Percentiles rank a stretch among this genome's conserved stretches.
Evolutionary conservation across 768 basidiomycete species (phyloP).

Genomic region (Suillus occidentalis): DNA sequence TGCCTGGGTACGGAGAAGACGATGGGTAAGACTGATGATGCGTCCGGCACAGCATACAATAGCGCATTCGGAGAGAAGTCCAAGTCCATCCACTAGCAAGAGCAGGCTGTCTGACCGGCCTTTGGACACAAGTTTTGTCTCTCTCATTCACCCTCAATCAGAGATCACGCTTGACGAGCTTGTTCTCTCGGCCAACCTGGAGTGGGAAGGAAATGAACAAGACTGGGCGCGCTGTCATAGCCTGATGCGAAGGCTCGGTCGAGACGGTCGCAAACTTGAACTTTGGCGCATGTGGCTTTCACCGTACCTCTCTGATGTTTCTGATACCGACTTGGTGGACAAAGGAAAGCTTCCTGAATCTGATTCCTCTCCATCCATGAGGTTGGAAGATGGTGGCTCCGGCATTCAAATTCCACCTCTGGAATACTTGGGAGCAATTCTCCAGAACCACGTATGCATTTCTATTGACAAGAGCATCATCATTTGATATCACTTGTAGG

Average conservation of each 20-base stretch:
- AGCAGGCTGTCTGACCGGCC: conserved; percentile 2
- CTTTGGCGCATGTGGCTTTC: conserved; percentile 74
- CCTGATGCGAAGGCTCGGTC: conserved; percentile 51
- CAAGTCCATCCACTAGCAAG: conserved; percentile 17
- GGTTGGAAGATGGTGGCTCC: conserved; percentile 8
- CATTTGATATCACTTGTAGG: conserved; percentile 38
- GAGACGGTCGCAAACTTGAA: conserved; percentile 76
- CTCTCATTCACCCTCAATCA: conserved; percentile 32
- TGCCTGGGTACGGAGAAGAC: conserved; percentile 73
- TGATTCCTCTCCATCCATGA: conserved; percentile 21
- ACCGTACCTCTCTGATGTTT: conserved; percentile 26
- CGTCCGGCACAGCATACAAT: conserved; percentile 45
- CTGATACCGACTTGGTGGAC: conserved; percentile 25
- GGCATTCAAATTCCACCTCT: conserved; percentile 29
- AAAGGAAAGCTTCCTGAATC: conserved; percentile 50
- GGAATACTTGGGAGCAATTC: conserved; percentile 48
- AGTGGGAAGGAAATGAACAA: conserved; percentile 57
- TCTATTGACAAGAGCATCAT: conserved; percentile 7
- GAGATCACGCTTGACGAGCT: conserved; percentile 14
- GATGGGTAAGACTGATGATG: conserved; percentile 88
- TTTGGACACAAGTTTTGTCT: conserved; percentile 26
- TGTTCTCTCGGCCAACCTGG: conserved; percentile 32
- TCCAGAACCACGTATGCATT: conserved; percentile 59
- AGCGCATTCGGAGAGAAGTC: conserved; percentile 6
- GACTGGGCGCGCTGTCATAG: conserved; percentile 62